Evolutionary conservation across 2,329 filamentous ascomycete species (phyloP).

Genomic region (Chrysoporthe austroafricana): DNA sequence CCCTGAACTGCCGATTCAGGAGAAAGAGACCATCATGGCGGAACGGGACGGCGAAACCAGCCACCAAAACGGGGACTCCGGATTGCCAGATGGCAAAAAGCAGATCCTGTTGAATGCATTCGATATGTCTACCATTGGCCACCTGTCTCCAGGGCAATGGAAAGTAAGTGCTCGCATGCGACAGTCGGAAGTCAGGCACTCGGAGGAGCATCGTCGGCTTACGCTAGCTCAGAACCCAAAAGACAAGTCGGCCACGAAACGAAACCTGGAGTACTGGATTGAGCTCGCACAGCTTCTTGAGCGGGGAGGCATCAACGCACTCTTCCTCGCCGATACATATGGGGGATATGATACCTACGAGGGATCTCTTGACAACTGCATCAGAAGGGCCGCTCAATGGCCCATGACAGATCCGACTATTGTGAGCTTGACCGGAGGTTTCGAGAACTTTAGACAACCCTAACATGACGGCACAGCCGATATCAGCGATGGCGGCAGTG

Average conservation of each 20-base stretch:
- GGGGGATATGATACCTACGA: constrained; percentile 68
- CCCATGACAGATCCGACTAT: constrained; percentile 68
- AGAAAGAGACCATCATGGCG: constrained; percentile 12
- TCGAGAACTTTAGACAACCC: neutral
- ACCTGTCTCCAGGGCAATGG: constrained; percentile 69
- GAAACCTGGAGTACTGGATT: constrained; percentile 65
- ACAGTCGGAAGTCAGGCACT: neutral
- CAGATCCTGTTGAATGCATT: constrained; percentile 67
- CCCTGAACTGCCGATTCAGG: neutral
- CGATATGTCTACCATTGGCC: constrained; percentile 68
- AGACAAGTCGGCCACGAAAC: constrained; percentile 64
- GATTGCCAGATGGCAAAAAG: constrained; percentile 44
- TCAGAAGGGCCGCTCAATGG: constrained; percentile 66
- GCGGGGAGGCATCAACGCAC: constrained; percentile 63
- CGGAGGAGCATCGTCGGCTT: neutral
- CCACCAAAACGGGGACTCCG: constrained; percentile 11
- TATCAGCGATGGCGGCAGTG: constrained; percentile 68
- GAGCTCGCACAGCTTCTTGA: constrained; percentile 66
- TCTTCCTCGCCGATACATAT: constrained; percentile 70
- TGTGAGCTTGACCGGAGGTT: constrained; percentile 38
- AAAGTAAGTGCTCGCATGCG: constrained; percentile 49
- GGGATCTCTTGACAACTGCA: constrained; percentile 61
- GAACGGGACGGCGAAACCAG: neutral
- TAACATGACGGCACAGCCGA: constrained; percentile 47
- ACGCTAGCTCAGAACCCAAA: constrained; percentile 53